Conservation (phyloP, 2,329 filamentous ascomycete genomes). For the Fusarium nurragi region DNA sequence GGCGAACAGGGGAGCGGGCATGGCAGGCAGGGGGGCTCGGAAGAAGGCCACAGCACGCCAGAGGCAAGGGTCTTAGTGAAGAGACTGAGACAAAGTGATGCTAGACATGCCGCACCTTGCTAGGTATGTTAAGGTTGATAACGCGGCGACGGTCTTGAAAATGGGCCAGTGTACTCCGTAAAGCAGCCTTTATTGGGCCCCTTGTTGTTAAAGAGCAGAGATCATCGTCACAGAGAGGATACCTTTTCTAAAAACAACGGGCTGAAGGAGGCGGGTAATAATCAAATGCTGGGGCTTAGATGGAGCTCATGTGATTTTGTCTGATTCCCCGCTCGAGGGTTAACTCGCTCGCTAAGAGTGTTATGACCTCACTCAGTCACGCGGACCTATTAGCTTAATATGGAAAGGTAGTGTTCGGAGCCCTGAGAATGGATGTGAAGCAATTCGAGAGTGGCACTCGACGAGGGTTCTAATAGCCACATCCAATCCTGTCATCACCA, state of each 20-base stretch:
- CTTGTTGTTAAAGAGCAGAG: background rate
- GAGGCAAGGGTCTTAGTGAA: conserved; percentile 36
- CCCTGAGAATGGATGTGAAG: conserved; percentile 2
- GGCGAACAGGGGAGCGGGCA: conserved; percentile 23
- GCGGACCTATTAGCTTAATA: conserved; percentile 1
- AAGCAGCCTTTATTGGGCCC: background rate
- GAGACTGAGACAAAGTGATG: conserved; percentile 33
- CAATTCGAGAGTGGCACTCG: background rate
- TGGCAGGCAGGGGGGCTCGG: conserved; percentile 36
- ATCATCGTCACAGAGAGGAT: background rate
- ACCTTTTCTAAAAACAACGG: background rate
- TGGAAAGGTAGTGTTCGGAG: background rate
- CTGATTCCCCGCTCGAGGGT: conserved; percentile 17
- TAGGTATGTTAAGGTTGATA: conserved; percentile 2
- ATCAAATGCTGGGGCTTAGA: background rate
- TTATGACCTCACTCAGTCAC: conserved; percentile 35
- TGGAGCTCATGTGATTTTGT: conserved; percentile 30
- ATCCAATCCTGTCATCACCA: background rate
- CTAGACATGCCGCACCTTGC: conserved; percentile 36
- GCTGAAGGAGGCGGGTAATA: background rate
- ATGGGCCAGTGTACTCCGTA: background rate
- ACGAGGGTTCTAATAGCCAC: background rate
- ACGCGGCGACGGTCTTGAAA: background rate
- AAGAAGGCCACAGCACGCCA: conserved; percentile 35
- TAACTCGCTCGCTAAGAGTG: conserved; percentile 21